These are phyloP conservation scores for Atalantia buxifolia DNA, from an alignment of 345 rosid genomes.

Conservation along the genomic window DNA sequence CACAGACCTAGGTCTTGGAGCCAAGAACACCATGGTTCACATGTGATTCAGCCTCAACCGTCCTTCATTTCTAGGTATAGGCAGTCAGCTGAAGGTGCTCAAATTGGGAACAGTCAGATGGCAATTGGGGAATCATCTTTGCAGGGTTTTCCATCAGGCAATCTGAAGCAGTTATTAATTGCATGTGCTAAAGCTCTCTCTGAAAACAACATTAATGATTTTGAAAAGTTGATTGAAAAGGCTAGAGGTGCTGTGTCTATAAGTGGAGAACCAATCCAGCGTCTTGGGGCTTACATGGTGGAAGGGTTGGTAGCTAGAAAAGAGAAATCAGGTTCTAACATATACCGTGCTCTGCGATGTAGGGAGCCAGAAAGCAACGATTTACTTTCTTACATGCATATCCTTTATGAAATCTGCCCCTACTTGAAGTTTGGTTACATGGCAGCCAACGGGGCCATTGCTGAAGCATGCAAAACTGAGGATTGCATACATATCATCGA, in stretches of 20 bases:
- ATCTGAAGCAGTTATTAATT: constrained; percentile 50
- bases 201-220: constrained; percentile 38
- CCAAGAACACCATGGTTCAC: constrained; percentile 27
- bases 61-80: constrained; percentile 25
- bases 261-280: constrained; percentile 55
- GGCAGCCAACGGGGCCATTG: constrained; percentile 82
- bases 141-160: constrained; percentile 27
- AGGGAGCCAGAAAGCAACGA: constrained; percentile 64
- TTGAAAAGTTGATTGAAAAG: constrained; percentile 40
- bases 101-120: constrained; percentile 33
- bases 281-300: constrained; percentile 71
- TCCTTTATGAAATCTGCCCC: constrained; percentile 70
- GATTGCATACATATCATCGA: constrained; percentile 61
- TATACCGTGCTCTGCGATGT: constrained; percentile 47
- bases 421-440: constrained; percentile 74
- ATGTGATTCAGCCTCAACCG: constrained; percentile 30
- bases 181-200: constrained; percentile 56
- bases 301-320: constrained; percentile 67
- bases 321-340: constrained; percentile 44
- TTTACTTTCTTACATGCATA: constrained; percentile 57
- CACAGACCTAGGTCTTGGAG: constrained; percentile 30
- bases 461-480: constrained; percentile 67
- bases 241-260: constrained; percentile 49
- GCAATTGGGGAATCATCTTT: constrained; percentile 19
- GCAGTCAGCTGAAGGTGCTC: constrained; percentile 26